Evolutionary conservation across 169 alveolate genomes (phyloP), one percentile per base, ranked within the genome.

Genomic region (Babesia caballi): DNA sequence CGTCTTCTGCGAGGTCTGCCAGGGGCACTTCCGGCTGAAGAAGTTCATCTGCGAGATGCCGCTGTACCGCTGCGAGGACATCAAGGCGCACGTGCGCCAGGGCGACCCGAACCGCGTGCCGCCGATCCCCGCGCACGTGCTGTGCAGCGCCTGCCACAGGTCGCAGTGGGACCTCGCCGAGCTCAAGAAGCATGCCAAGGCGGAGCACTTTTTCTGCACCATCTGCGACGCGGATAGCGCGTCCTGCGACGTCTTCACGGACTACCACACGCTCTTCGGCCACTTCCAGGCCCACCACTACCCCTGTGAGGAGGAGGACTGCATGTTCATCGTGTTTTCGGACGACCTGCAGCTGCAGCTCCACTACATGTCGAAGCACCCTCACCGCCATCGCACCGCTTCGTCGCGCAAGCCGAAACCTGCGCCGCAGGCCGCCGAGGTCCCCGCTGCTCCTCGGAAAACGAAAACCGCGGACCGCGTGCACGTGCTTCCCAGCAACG

Each of bases 241-340:
- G 4, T 9, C 47, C 0, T 56, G 56, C 59, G 59, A 70, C 9
- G 60, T 80, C 3, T 80, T 69, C 57, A 30, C 77, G n/a, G 78
- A 80, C 42, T 80, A 80, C 32, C 40, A 27, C 17, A 58, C 83
- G 42, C 40, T 80, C 17, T 80, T 69, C 38, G 19, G 23, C 35
- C 88, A 80, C 47, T 80, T 52, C 57, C 70, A 69, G 50, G 52
- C 82, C 1, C 61, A 63, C 41, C 88, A 80, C 57, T 80, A 80
- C 53, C 88, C 88, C 0, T 80, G 88, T 50, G 83, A 69, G 28
- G 88, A 80, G 78, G 60, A 27, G 33, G 70, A 67, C 27, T 80
- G 88, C 71, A 59, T 69, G 80, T 80, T 80, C 47, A 72, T 80
- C 27, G 88, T 80, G 9, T 80, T 80, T 50, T 36, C 80, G 19